Evolutionary conservation across 1,139 yeast genomes (phyloP).

Genomic region (Yamadazyma atmosphaerica): DNA sequence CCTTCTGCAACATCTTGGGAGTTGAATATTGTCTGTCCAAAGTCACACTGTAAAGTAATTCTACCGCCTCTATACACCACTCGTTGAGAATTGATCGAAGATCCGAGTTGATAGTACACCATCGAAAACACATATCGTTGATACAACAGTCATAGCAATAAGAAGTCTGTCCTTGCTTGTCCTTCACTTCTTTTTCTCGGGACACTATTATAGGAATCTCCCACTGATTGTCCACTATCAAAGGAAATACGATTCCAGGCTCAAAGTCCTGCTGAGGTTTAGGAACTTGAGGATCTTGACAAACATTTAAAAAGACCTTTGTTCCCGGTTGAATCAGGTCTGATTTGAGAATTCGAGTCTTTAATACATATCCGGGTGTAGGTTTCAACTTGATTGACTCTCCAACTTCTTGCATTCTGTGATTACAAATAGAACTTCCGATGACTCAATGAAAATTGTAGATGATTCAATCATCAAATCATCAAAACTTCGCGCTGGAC

Average conservation of each 20-base stretch:
- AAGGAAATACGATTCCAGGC: conserved; percentile 59
- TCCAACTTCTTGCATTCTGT: conserved; percentile 19
- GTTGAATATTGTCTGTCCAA: conserved; percentile 45
- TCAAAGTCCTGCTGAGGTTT: conserved; percentile 47
- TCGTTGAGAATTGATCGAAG: conserved; percentile 51
- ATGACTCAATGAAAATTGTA: no score
- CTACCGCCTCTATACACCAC: conserved; percentile 72
- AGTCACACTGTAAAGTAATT: conserved; percentile 43
- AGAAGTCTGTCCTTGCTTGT: conserved; percentile 68
- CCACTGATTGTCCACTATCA: conserved; percentile 75
- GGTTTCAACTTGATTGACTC: conserved; percentile 37
- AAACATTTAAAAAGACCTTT: conserved; percentile 78
- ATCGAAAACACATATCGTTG: conserved; percentile 57
- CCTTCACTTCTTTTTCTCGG: conserved; percentile 51
- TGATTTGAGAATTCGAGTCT: conserved; percentile 47
- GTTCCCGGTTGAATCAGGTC: conserved; percentile 34
- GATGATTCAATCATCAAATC: no score
- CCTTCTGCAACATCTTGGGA: conserved; percentile 67
- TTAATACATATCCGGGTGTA: conserved; percentile 63
- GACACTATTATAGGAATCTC: conserved; percentile 80
- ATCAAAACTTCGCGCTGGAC: conserved; percentile 1
- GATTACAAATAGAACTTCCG: no score
- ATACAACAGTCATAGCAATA: conserved; percentile 78
- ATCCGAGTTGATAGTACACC: conserved; percentile 58
- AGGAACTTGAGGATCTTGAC: conserved; percentile 67